Evolutionary conservation across 2,329 filamentous ascomycete genomes (phyloP), one percentile per base, ranked within the genome.

Genomic region (Simplicillium sp.): DNA sequence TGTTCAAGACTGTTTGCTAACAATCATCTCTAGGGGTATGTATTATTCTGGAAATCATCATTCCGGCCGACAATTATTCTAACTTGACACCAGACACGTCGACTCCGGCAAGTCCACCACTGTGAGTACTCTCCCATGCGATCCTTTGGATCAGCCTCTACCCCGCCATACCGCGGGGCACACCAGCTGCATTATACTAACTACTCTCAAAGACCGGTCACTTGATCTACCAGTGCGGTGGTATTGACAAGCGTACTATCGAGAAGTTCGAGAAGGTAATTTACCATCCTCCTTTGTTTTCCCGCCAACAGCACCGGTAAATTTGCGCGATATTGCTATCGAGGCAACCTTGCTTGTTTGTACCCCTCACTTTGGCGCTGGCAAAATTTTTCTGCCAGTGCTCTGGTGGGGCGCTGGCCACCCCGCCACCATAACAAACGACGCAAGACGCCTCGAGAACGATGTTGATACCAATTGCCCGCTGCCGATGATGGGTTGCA

Each of bases 221-320:
- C 79, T 83, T 98, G 82, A 97, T 98, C 86, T 97, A 97, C 88
- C 90, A 98, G 85, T 97, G 92, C 80, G 92, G 92, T 84, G 92
- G 92, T 87, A 98, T 97, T 67, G 92, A 98, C 87, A 88, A 90
- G 82, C 90, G 92, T 88, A 97, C 90, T 73, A 98, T 98, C 70
- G 92, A 98, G 85, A 98, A 98, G 86, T 98, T 98, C 83, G 92
- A 98, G 89, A 98, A 98, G 87, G 88, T 94, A 73, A 68, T 41
- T 50, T 49, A 29, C 41, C 36, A 42, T 43, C 44, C 47, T 35
- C 35, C 36, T 43, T 47, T 46, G 44, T 48, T 38, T 49, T 53
- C 36, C 43, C 20, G 38, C 41, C 42, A n/a, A 29, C 15, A 14
- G 36, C 34, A 15, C 11, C 17, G 18, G 32, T 12, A 14, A 34